phyloP scores from a whole-genome alignment of 345 rosid genomes.

The Eucalyptus polybractea region DNA sequence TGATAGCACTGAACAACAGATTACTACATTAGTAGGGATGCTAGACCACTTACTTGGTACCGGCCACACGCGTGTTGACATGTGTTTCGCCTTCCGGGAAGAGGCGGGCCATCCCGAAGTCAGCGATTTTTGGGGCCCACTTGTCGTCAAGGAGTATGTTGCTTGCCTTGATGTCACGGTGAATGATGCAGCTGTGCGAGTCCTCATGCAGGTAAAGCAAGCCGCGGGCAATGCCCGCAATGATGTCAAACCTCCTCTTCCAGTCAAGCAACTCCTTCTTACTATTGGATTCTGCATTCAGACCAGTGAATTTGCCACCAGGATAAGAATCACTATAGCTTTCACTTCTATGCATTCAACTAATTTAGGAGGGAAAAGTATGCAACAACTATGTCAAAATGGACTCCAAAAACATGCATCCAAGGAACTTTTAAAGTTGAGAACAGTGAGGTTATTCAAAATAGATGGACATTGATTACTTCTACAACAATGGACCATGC shows the following conservation, averaged over 20 bases:
- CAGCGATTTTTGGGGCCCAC: constrained; percentile 96
- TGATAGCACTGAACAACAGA: background rate
- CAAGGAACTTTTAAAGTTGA: background rate
- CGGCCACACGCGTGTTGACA: constrained; percentile 85
- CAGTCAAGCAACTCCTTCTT: constrained; percentile 53
- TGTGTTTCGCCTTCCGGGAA: constrained; percentile 87
- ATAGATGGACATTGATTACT: background rate
- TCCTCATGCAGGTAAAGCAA: constrained; percentile 92
- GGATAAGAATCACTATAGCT: background rate
- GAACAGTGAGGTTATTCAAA: background rate
- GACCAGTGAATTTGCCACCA: background rate
- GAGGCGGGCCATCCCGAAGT: constrained; percentile 99
- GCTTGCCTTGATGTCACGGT: constrained; percentile 93
- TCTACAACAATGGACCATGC: background rate
- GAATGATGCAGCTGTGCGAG: constrained; percentile 74
- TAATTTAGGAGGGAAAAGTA: background rate
- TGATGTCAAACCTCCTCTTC: constrained; percentile 70
- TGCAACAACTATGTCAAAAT: background rate
- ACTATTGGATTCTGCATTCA: constrained; percentile 5
- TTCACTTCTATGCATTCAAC: background rate
- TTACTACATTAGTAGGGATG: background rate
- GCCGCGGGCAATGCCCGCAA: constrained; percentile 74
- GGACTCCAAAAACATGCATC: background rate
- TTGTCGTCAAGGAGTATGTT: constrained; percentile 86
- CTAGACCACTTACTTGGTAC: constrained; percentile 70